These are phyloP conservation scores for Alternaria infectoria DNA, from an alignment of 2,329 filamentous ascomycete species.

Conservation along the genomic window DNA sequence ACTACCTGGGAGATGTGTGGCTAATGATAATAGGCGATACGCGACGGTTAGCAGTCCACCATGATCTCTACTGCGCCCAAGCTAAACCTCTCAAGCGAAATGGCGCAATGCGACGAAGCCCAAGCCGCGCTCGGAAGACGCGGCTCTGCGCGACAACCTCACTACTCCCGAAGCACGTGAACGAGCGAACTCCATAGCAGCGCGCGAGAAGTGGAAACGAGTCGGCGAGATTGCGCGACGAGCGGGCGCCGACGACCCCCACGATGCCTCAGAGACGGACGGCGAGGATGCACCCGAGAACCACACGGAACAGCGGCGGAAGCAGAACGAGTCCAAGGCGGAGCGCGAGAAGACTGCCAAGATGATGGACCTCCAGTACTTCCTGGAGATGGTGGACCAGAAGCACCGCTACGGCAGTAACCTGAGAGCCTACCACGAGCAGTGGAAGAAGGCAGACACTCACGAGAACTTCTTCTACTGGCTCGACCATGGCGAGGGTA, in stretches of 20 bases:
- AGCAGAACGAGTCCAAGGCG: constrained; percentile 58
- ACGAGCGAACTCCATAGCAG: constrained; percentile 49
- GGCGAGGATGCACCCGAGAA: constrained; percentile 45
- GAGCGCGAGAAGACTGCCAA: constrained; percentile 71
- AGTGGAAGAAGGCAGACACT: constrained; percentile 80
- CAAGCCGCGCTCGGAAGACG: constrained; percentile 46
- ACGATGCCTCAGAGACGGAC: constrained; percentile 58
- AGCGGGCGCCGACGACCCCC: constrained; percentile 71
- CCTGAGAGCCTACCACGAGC: constrained; percentile 78
- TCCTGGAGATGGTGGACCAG: constrained; percentile 81
- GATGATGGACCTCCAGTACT: constrained; percentile 86
- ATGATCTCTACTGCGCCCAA: constrained; percentile 16
- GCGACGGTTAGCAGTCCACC: constrained; percentile 51
- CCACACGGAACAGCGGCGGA: constrained; percentile 38
- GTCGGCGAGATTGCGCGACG: constrained; percentile 72
- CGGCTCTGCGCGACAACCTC: constrained; percentile 22
- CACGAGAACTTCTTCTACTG: constrained; percentile 94
- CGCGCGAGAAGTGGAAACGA: constrained; percentile 77
- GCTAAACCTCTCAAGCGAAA: constrained; percentile 53
- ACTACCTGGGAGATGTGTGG: not conserved
- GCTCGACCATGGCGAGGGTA: constrained; percentile 83
- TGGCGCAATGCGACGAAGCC: constrained; percentile 61
- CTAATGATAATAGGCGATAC: constrained; percentile 53
- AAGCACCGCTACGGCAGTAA: constrained; percentile 91
- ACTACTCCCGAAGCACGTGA: constrained; percentile 32